Conservation (phyloP, 1,284 basidiomycete species). For the Ceratobasidium sp. region DNA sequence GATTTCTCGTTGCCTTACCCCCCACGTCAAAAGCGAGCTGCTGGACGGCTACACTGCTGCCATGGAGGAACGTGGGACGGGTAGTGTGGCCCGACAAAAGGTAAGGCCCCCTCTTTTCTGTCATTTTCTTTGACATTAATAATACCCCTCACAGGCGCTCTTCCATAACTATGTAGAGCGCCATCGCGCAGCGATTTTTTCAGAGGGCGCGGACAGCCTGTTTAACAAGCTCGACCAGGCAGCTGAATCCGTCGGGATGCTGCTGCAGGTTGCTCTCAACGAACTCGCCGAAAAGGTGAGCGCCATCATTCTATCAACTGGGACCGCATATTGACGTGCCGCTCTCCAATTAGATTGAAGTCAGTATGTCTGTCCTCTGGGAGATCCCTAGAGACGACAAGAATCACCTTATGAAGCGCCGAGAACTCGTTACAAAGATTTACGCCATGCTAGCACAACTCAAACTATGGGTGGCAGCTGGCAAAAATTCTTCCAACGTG, state of each 20-base stretch:
- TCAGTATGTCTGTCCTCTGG: slow-evolving; percentile 69
- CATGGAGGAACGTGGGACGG: slow-evolving; percentile 64
- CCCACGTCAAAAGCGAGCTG: slow-evolving; percentile 65
- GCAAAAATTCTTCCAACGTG: background rate
- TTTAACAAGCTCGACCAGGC: slow-evolving; percentile 60
- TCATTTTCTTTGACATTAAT: too few species aligned
- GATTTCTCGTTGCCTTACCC: slow-evolving; percentile 65
- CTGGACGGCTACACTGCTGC: slow-evolving; percentile 63
- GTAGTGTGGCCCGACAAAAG: slow-evolving; percentile 70
- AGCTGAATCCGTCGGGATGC: slow-evolving; percentile 62
- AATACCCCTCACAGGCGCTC: slow-evolving; percentile 54
- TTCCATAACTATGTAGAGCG: slow-evolving; percentile 61
- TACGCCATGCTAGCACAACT: slow-evolving; percentile 59
- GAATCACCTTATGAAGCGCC: slow-evolving; percentile 57
- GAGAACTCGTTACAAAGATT: slow-evolving; percentile 55
- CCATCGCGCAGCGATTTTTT: slow-evolving; percentile 64
- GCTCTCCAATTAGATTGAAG: slow-evolving; percentile 61
- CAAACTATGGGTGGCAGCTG: slow-evolving; percentile 58
- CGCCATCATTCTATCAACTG: slow-evolving; percentile 25
- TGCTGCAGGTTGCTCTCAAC: slow-evolving; percentile 60
- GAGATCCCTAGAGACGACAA: slow-evolving; percentile 63
- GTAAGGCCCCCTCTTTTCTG: slow-evolving; percentile 50
- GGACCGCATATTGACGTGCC: background rate
- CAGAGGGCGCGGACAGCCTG: slow-evolving; percentile 63
- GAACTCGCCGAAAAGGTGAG: slow-evolving; percentile 66